phyloP scores from a whole-genome alignment of 345 rosid species.

The Punica granatum region DNA sequence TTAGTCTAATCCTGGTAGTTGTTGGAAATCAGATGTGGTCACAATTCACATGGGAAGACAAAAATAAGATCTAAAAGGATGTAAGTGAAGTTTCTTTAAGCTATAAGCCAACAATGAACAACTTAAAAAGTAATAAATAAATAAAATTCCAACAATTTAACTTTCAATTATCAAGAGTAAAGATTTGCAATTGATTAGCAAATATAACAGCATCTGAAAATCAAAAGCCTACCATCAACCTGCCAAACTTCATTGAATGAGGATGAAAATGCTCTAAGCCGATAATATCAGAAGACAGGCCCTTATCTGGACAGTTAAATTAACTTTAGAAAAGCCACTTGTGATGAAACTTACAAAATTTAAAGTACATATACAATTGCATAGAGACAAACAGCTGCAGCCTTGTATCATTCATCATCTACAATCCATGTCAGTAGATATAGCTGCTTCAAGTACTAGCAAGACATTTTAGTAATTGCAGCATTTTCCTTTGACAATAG shows the following conservation, averaged over 20 bases:
- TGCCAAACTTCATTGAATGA: constrained; percentile 42
- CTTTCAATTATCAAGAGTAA: neutral
- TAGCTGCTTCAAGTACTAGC: neutral
- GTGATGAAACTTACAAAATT: constrained; percentile 6
- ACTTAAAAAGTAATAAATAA: too few relatives aligned
- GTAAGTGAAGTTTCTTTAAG: too few relatives aligned
- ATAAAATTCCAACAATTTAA: too few relatives aligned
- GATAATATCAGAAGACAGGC: constrained; percentile 24
- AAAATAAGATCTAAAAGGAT: too few relatives aligned
- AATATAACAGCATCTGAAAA: neutral
- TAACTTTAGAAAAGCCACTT: constrained; percentile 9
- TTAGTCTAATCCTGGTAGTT: too few relatives aligned
- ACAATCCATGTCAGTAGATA: neutral
- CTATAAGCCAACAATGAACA: too few relatives aligned
- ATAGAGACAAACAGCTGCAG: neutral
- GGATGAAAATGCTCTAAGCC: constrained; percentile 45
- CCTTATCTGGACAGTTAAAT: constrained; percentile 28
- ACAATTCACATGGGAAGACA: too few relatives aligned
- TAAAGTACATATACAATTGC: neutral
- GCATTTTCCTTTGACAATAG: neutral
- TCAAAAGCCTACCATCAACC: constrained; percentile 57
- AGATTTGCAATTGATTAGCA: neutral
- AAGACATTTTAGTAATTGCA: too few relatives aligned
- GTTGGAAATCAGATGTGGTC: too few relatives aligned
- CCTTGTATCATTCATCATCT: neutral